Evolutionary conservation across 768 basidiomycete species (phyloP).

Genomic region (Chlorophyllum brunneum): DNA sequence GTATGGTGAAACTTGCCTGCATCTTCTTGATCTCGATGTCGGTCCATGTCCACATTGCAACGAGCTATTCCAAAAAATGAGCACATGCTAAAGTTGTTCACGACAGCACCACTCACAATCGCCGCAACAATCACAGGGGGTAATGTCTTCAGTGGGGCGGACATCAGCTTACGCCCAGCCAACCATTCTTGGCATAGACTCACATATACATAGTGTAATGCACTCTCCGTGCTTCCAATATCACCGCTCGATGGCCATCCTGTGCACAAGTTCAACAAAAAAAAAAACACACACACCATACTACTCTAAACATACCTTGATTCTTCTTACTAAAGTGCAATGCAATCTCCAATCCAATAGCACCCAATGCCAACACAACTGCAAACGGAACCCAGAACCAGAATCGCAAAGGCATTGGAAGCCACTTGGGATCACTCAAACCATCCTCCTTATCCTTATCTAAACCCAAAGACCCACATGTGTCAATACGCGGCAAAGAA

Average conservation of each 20-base stretch:
- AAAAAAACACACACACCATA: neutral
- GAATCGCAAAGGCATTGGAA: conserved; percentile 40
- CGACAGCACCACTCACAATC: conserved; percentile 26
- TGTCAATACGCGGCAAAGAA: neutral
- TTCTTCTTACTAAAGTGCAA: conserved; percentile 43
- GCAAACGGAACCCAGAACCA: conserved; percentile 45
- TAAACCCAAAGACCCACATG: neutral
- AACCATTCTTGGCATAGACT: conserved; percentile 15
- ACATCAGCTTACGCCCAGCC: neutral
- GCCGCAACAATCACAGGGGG: conserved; percentile 50
- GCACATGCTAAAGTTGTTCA: neutral
- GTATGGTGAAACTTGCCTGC: conserved; percentile 33
- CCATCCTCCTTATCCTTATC: neutral
- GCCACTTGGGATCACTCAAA: conserved; percentile 24
- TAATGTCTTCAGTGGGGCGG: conserved; percentile 35
- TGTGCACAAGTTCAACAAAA: conserved; percentile 15
- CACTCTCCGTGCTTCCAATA: conserved; percentile 26
- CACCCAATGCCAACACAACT: conserved; percentile 31
- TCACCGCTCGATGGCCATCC: conserved; percentile 40
- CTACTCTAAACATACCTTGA: conserved; percentile 28
- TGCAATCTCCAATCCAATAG: conserved; percentile 43
- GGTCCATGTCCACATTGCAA: conserved; percentile 53
- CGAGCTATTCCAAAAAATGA: conserved; percentile 35
- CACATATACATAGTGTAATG: conserved; percentile 54
- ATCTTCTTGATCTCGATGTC: conserved; percentile 56